phyloP scores from a whole-genome alignment of 2,329 filamentous ascomycete genomes.

The Plenodomus lindquistii region DNA sequence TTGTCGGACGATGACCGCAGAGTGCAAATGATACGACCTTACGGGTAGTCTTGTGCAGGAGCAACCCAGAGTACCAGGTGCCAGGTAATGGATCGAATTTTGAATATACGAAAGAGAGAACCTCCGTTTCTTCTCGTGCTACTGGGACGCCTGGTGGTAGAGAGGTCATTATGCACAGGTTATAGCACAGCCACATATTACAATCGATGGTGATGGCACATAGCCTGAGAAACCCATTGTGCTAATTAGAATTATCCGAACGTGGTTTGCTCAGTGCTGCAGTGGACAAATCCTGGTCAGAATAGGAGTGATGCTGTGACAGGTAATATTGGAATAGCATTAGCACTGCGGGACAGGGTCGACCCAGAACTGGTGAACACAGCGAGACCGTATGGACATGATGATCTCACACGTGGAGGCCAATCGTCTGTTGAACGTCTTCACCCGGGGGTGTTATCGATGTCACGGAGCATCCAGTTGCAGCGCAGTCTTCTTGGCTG shows the following conservation, averaged over 20 bases:
- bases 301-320: slow-evolving; percentile 18
- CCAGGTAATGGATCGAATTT: slow-evolving; percentile 24
- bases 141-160: slow-evolving; percentile 25
- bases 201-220: slow-evolving; percentile 32
- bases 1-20: slow-evolving; percentile 8
- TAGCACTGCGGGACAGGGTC: too few species aligned
- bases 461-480: too few species aligned
- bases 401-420: too few species aligned
- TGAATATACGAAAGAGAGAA: slow-evolving; percentile 26
- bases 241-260: slow-evolving; percentile 29
- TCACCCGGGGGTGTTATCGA: too few species aligned
- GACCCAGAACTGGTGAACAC: too few species aligned
- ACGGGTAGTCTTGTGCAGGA: slow-evolving; percentile 19
- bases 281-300: slow-evolving; percentile 36
- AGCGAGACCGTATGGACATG: too few species aligned
- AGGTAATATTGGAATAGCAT: slow-evolving; percentile 15
- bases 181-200: slow-evolving; percentile 36
- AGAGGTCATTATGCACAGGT: slow-evolving; percentile 21
- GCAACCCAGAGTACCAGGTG: slow-evolving; percentile 14
- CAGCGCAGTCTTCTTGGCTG: too few species aligned
- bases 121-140: slow-evolving; percentile 23
- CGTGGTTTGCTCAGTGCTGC: slow-evolving; percentile 26
- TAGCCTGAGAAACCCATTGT: slow-evolving; percentile 17
- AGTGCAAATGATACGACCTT: slow-evolving; percentile 18
- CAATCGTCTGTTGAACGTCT: too few species aligned